Base-by-base conservation (phyloP, 306 rosid species). In the Acacia melanoxylon region DNA sequence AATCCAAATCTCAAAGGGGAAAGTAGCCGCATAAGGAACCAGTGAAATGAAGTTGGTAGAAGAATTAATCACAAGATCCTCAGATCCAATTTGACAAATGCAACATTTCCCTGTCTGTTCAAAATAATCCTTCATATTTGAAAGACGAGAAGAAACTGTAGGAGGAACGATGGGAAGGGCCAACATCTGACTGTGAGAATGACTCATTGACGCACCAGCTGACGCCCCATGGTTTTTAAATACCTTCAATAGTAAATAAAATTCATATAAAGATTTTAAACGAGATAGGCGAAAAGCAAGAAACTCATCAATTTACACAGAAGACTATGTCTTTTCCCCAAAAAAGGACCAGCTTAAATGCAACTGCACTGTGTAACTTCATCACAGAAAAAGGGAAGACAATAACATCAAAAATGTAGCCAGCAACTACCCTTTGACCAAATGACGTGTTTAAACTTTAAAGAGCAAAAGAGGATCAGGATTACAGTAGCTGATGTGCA, bases 1-100 rank as follows among this genome's bases (percentile, higher is more conserved):
- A 78, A 94, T 86, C 97, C 98, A 94, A 63, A 91, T 91, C 97
- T 94, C 98, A 68, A 92, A 94, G 14, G 98, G 98, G 81, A 78
- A 92, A 9, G 91, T 68, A 70, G 98, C 94, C 74, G 97, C 97
- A 83, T 81, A 89, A 45, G 98, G 98, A 71, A 86, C 98, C 46
- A 91, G 41, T 20, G 93, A 82, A 75, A 86, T 76, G 80, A 92
- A 94, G 87, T 87, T 83, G 83, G 86, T 19, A 5, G 94, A 92
- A 74, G 86, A 79, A 77, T 87, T 83, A 62, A 94, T 84, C 88
- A 89, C 73, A 44, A 87, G 91, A 76, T 91, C 91, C 68, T 88
- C 83, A 11, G 73, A 40, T 20, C 77, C 85, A 72, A 81, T 63
- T 76, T 92, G 88, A 84, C 97, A 94, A 16, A 94, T 22, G 42